These are phyloP conservation scores for Aspergillus cejpii DNA, from an alignment of 2,329 filamentous ascomycete genomes.

Conservation along the genomic window DNA sequence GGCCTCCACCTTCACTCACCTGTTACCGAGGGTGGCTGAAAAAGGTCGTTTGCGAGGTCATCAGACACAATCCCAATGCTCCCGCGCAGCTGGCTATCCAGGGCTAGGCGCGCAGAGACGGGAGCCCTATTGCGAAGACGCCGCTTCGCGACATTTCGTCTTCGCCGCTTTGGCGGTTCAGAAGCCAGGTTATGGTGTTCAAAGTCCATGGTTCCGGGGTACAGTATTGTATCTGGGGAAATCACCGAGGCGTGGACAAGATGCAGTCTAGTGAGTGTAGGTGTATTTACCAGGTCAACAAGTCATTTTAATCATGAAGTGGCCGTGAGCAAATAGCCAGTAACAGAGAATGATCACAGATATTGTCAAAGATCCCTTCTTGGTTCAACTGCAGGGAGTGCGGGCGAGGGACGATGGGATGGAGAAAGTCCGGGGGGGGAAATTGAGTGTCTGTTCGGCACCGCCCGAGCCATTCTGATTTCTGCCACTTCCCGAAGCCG, in stretches of 20 bases:
- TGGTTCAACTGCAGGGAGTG: too few species aligned
- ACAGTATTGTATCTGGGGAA: constrained; percentile 1
- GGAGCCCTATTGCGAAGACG: constrained; percentile 58
- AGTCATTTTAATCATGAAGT: constrained; percentile 1
- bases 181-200: constrained; percentile 34
- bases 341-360: constrained; percentile 2
- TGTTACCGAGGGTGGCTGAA: constrained; percentile 53
- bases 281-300: constrained; percentile 1
- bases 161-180: constrained; percentile 47
- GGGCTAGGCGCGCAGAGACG: constrained; percentile 69
- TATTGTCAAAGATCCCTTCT: background rate
- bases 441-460: constrained; percentile 24
- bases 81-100: constrained; percentile 78
- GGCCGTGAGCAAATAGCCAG: background rate
- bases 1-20: constrained; percentile 30
- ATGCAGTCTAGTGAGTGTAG: constrained; percentile 2
- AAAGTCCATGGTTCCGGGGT: constrained; percentile 37
- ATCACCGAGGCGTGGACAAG: constrained; percentile 7
- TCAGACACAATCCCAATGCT: constrained; percentile 81
- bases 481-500: constrained; percentile 33
- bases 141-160: constrained; percentile 42
- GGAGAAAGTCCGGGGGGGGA: constrained; percentile 31
- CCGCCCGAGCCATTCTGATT: constrained; percentile 28
- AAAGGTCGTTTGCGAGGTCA: constrained; percentile 76
- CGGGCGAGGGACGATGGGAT: constrained; percentile 13